Conservation (phyloP, 208 protist genomes). For the Trypanosoma boissoni region DNA sequence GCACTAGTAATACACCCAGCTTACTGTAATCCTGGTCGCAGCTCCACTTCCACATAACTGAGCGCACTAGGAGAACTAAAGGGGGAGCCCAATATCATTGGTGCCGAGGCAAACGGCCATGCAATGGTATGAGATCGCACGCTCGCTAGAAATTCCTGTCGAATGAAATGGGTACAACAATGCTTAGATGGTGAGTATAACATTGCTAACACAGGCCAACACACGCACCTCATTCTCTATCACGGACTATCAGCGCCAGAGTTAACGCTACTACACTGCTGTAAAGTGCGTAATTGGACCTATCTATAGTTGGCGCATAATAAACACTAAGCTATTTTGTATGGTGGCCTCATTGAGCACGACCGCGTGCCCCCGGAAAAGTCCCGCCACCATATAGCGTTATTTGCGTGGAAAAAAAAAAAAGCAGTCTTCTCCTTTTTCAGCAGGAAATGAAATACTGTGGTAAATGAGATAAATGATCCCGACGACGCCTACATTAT, state of each 20-base stretch:
- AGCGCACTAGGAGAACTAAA: not conserved
- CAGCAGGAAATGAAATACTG: too few species aligned
- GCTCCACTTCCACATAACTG: not conserved
- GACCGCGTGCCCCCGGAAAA: not conserved
- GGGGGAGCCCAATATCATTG: constrained; percentile 3
- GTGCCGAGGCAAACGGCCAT: constrained; percentile 8
- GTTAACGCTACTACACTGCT: not conserved
- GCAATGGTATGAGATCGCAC: not conserved
- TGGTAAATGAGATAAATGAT: too few species aligned
- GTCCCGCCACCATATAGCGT: not conserved
- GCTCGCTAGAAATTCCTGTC: not conserved
- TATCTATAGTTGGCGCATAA: not conserved
- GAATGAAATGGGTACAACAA: not conserved
- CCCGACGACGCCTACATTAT: too few species aligned
- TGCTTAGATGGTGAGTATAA: not conserved
- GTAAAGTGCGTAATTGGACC: not conserved
- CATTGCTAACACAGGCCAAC: constrained; percentile 2
- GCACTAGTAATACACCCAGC: not conserved
- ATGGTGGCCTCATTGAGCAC: not conserved
- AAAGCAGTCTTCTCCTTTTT: constrained; percentile 4
- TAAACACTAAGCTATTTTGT: not conserved
- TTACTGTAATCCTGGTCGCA: not conserved
- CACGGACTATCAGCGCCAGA: constrained; percentile 6
- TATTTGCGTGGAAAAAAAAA: not conserved
- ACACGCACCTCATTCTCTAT: not conserved